Evolutionary conservation across 148 eudicot genomes (phyloP).

Genomic region (Cornus suecica): DNA sequence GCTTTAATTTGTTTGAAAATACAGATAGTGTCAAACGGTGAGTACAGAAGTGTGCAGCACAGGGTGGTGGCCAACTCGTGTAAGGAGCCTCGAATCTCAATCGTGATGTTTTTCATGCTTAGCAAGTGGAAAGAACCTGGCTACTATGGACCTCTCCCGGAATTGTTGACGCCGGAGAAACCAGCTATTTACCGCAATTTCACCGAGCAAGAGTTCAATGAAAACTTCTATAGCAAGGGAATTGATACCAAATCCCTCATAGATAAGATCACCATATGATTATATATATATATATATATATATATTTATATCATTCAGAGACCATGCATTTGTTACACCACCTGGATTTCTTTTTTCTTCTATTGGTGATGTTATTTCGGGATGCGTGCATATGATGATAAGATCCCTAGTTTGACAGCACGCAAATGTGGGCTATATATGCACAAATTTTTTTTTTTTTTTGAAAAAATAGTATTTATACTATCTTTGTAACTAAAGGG

Average conservation of each 20-base stretch:
- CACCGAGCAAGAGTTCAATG: conserved; percentile 11
- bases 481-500: too few relatives aligned
- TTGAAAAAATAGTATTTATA: too few relatives aligned
- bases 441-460: too few relatives aligned
- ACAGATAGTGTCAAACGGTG: conserved; percentile 26
- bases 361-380: too few relatives aligned
- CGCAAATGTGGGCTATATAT: too few relatives aligned
- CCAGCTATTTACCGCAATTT: conserved; percentile 27
- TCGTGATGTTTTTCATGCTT: conserved; percentile 17
- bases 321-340: too few relatives aligned
- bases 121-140: conserved; percentile 8
- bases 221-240: conserved; percentile 26
- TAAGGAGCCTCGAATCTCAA: conserved; percentile 22
- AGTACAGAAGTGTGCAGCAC: conserved; percentile 28
- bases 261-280: neutral
- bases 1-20: too few relatives aligned
- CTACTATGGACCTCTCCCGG: conserved; percentile 26
- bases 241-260: conserved; percentile 22
- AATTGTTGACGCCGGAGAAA: conserved; percentile 25
- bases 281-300: too few relatives aligned
- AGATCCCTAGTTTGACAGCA: too few relatives aligned
- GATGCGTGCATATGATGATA: too few relatives aligned
- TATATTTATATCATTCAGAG: too few relatives aligned
- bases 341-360: too few relatives aligned
- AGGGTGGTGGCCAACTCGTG: conserved; percentile 24